Evolutionary conservation across 176 grass and related monocot species (phyloP).

Genomic region (Panicum miliaceum): DNA sequence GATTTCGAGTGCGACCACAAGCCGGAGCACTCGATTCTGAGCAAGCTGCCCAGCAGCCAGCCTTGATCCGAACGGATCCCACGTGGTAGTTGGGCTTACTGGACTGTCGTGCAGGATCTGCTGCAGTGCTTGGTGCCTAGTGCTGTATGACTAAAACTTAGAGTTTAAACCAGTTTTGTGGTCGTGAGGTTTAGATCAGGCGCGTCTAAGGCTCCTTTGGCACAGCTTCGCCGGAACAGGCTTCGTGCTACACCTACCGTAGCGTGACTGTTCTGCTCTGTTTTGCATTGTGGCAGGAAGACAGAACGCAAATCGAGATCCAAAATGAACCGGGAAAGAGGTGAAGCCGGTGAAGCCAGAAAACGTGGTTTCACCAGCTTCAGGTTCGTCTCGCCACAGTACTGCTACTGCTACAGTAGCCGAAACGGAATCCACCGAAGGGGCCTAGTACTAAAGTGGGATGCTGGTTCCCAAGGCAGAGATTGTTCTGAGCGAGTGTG

Average conservation of each 20-base stretch:
- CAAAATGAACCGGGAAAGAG: too few species aligned
- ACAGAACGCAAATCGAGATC: too few species aligned
- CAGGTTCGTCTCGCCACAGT: too few species aligned
- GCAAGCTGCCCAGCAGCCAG: slow-evolving; percentile 77
- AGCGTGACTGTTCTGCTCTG: too few species aligned
- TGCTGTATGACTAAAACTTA: not conserved
- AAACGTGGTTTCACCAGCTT: too few species aligned
- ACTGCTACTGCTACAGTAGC: too few species aligned
- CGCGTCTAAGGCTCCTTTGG: too few species aligned
- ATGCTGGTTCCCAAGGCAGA: not conserved
- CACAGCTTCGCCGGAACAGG: too few species aligned
- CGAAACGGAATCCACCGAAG: too few species aligned
- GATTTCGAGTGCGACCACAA: slow-evolving; percentile 96
- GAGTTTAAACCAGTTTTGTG: slow-evolving; percentile 3
- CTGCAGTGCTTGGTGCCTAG: not conserved
- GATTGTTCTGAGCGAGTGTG: slow-evolving; percentile 17
- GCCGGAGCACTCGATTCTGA: slow-evolving; percentile 84
- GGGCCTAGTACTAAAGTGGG: not conserved
- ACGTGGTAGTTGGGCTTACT: not conserved
- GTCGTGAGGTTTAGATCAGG: slow-evolving; percentile 12
- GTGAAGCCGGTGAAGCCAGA: too few species aligned
- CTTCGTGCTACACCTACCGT: too few species aligned
- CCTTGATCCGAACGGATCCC: slow-evolving; percentile 37
- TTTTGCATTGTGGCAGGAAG: too few species aligned
- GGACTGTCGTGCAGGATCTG: slow-evolving; percentile 29